Evolutionary conservation across 2,329 filamentous ascomycete genomes (phyloP).

Genomic region (Monosporascus sp.): DNA sequence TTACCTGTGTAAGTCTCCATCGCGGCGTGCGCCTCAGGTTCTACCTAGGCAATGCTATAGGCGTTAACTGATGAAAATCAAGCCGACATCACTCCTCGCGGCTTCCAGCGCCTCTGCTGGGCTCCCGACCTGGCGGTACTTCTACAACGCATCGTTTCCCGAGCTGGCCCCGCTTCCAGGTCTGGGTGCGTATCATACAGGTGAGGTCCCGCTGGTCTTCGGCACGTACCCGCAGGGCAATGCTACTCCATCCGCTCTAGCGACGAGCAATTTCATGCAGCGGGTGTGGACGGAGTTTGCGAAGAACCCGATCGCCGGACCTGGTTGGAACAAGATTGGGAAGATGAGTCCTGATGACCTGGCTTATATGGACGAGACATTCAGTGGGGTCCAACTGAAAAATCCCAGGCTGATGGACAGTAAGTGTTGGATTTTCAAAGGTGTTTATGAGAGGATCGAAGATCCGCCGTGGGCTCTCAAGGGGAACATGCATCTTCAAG

Average conservation of each 20-base stretch:
- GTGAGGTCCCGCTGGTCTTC: conserved; percentile 27
- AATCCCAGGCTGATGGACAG: too few species aligned
- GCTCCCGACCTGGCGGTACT: conserved; percentile 17
- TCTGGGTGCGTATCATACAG: conserved; percentile 22
- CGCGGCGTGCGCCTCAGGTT: too few species aligned
- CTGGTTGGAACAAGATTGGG: conserved; percentile 1
- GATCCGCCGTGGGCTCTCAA: too few species aligned
- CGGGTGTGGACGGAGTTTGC: conserved; percentile 20
- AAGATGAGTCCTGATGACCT: too few species aligned
- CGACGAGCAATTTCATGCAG: conserved; percentile 20
- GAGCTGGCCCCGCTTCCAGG: conserved; percentile 28
- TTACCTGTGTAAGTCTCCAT: too few species aligned
- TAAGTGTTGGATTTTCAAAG: too few species aligned
- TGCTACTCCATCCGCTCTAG: conserved; percentile 13
- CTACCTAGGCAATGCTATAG: too few species aligned
- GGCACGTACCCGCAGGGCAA: conserved; percentile 19
- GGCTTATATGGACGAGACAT: too few species aligned
- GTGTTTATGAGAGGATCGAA: too few species aligned
- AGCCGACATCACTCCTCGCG: conserved; percentile 12
- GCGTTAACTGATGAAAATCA: too few species aligned
- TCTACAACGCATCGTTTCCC: conserved; percentile 7
- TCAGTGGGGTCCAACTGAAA: too few species aligned
- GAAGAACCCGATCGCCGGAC: conserved; percentile 4
- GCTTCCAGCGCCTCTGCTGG: conserved; percentile 20
- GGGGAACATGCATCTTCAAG: too few species aligned